phyloP scores from a whole-genome alignment of 116 monocot genomes.

The Papilionanthe hybrid region DNA sequence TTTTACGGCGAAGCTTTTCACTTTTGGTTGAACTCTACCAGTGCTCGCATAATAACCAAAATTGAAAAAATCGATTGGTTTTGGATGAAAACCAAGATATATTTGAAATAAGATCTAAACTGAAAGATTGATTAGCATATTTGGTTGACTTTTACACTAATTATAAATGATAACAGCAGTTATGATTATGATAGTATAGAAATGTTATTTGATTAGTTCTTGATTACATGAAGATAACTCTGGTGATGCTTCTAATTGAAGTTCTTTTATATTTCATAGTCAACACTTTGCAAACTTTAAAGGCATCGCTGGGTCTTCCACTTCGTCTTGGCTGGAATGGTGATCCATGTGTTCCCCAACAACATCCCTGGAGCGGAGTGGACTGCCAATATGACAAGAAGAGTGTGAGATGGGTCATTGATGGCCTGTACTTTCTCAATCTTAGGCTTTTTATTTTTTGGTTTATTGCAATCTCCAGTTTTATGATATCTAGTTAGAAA shows the following conservation, averaged over 20 bases:
- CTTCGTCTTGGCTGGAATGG: constrained; percentile 98
- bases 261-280: constrained; percentile 31
- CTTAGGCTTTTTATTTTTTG: constrained; percentile 16
- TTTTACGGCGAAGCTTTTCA: neutral
- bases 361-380: constrained; percentile 96
- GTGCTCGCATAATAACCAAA: neutral
- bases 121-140: neutral
- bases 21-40: neutral
- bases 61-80: neutral
- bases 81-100: neutral
- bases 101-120: neutral
- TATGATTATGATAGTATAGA: neutral
- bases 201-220: constrained; percentile 3
- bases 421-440: constrained; percentile 79
- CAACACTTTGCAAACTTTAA: constrained; percentile 65
- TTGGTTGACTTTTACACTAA: neutral
- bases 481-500: neutral
- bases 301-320: constrained; percentile 68
- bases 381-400: constrained; percentile 74
- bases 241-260: constrained; percentile 8
- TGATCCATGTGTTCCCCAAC: constrained; percentile 97
- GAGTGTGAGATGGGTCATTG: constrained; percentile 65
- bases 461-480: neutral
- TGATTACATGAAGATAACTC: neutral
- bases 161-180: neutral